Evolutionary conservation across 306 rosid species (phyloP).

Genomic region (Cucurbita argyrosperma): DNA sequence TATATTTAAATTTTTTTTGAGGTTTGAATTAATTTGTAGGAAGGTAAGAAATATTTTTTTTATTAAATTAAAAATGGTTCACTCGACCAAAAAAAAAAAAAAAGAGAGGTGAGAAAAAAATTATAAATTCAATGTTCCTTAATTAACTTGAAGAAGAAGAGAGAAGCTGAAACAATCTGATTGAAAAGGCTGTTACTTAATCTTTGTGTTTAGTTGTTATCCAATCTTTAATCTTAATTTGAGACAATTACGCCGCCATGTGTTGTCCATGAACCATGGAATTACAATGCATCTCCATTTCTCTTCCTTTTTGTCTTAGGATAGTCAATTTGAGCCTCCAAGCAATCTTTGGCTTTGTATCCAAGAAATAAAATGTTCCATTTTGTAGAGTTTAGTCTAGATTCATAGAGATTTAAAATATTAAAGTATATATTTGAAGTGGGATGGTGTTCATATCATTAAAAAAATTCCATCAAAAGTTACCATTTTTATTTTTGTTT

Average conservation of each 20-base stretch:
- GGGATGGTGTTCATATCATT: not conserved
- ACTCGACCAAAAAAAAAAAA: no score
- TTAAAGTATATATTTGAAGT: not conserved
- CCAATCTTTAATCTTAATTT: not conserved
- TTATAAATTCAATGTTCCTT: no score
- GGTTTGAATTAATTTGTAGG: no score
- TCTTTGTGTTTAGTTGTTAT: not conserved
- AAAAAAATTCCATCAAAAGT: not conserved
- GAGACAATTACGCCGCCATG: conserved; percentile 4
- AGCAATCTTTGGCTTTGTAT: not conserved
- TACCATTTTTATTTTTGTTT: not conserved
- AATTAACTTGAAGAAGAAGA: not conserved
- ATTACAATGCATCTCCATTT: not conserved
- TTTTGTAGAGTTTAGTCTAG: not conserved
- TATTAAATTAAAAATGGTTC: no score
- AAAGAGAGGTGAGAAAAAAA: no score
- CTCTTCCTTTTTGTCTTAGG: not conserved
- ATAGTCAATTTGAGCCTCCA: no score
- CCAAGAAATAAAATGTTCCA: not conserved
- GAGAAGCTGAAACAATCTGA: not conserved
- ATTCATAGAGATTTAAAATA: not conserved
- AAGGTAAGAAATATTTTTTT: no score
- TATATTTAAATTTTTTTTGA: no score
- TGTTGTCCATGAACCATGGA: not conserved
- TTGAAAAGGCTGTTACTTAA: not conserved